Percentiles rank a stretch among this genome's conserved stretches.
Conservation (phyloP, 257 asterid species). For the Osmanthus fragrans region DNA sequence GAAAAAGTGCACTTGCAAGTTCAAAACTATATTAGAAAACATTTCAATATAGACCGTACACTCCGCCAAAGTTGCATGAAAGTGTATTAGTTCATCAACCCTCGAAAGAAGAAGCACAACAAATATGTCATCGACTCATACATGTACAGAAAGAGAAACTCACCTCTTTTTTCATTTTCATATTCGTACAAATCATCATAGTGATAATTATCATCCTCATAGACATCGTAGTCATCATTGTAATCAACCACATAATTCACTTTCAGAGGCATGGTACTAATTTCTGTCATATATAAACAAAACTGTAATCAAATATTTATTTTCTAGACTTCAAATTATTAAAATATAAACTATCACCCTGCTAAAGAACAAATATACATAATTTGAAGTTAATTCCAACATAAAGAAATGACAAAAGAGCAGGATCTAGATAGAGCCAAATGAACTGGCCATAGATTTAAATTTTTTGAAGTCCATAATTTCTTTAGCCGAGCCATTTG, state of each 20-base stretch:
- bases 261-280: conserved; percentile 78
- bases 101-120: conserved; percentile 9
- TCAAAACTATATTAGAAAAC: background rate
- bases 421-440: background rate
- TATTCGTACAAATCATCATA: conserved; percentile 46
- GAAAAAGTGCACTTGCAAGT: background rate
- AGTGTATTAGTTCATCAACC: background rate
- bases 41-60: background rate
- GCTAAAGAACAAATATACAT: background rate
- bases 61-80: background rate
- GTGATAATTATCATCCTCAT: conserved; percentile 57
- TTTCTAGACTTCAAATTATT: background rate
- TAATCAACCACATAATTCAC: conserved; percentile 44
- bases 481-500: background rate
- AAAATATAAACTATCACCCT: background rate
- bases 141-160: conserved; percentile 17
- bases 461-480: background rate
- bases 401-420: background rate
- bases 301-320: background rate
- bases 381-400: conserved; percentile 7
- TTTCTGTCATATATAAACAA: conserved; percentile 30
- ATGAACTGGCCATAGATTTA: background rate
- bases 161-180: conserved; percentile 55
- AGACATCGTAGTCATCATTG: conserved; percentile 48
- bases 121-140: conserved; percentile 7